Conservation (phyloP, 805 yeast genomes). For the Torulaspora delbrueckii region DNA sequence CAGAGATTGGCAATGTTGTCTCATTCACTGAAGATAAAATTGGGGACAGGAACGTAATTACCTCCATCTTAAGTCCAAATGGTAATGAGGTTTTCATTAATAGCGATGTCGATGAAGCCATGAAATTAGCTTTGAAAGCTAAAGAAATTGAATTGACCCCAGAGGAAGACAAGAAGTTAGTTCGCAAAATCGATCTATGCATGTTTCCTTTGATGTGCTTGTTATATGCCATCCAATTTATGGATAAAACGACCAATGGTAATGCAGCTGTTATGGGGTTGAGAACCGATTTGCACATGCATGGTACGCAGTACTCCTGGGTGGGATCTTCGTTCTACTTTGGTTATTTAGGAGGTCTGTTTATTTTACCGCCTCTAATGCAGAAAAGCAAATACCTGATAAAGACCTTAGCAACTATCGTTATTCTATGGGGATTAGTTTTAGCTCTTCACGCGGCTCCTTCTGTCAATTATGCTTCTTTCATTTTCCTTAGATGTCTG, state of each 20-base stretch:
- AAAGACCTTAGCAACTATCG: constrained; percentile 43
- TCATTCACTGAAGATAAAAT: constrained; percentile 7
- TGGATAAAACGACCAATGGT: constrained; percentile 54
- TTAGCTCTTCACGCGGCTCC: constrained; percentile 52
- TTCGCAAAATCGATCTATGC: constrained; percentile 48
- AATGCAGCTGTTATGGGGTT: constrained; percentile 53
- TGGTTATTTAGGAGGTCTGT: constrained; percentile 46
- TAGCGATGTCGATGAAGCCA: constrained; percentile 43
- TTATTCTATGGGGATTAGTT: constrained; percentile 60
- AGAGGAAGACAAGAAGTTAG: constrained; percentile 35
- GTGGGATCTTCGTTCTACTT: constrained; percentile 57
- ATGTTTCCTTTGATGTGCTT: constrained; percentile 48
- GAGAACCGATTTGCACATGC: constrained; percentile 42
- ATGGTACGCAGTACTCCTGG: constrained; percentile 45
- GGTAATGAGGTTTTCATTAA: constrained; percentile 27
- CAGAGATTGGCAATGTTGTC: constrained; percentile 2
- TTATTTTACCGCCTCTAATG: constrained; percentile 14
- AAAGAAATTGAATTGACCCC: constrained; percentile 31
- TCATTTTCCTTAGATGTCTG: constrained; percentile 45
- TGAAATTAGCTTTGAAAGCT: constrained; percentile 38
- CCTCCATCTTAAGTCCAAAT: constrained; percentile 4
- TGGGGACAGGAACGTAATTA: constrained; percentile 6
- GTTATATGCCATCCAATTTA: constrained; percentile 48
- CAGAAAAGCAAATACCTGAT: constrained; percentile 54
- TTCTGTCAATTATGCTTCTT: constrained; percentile 40